A percentile compares a stretch with the other conserved stretches of the same genome.
These are phyloP conservation scores for Metarhizium robertsii DNA, from an alignment of 2,329 filamentous ascomycete species.

Conservation along the genomic window DNA sequence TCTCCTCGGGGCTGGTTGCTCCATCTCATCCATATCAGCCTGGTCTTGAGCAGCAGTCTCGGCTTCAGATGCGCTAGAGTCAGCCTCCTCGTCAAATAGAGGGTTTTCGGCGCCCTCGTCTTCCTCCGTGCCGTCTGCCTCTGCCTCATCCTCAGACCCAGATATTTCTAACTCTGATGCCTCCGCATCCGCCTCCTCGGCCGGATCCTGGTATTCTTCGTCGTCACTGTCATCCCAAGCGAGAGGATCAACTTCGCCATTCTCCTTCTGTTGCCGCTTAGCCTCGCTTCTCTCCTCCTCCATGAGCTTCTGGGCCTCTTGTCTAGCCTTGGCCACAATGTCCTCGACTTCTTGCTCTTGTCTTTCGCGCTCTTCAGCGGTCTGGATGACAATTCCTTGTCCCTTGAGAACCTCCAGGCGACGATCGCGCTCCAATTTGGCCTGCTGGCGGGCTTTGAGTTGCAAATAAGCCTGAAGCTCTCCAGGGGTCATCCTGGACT, in stretches of 20 bases:
- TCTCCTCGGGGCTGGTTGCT: conserved; percentile 29
- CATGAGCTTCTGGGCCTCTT: conserved; percentile 66
- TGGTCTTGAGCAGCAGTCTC: conserved; percentile 14
- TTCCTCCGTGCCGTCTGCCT: conserved; percentile 23
- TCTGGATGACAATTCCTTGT: conserved; percentile 74
- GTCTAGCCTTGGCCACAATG: conserved; percentile 72
- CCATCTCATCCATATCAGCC: conserved; percentile 25
- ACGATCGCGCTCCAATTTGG: conserved; percentile 65
- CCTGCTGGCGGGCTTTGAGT: conserved; percentile 69
- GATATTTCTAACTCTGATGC: conserved; percentile 32
- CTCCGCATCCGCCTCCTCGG: conserved; percentile 27
- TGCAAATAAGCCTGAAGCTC: conserved; percentile 62
- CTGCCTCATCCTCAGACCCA: conserved; percentile 30
- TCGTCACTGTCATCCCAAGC: conserved; percentile 50
- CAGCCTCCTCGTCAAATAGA: conserved; percentile 31
- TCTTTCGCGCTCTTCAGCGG: conserved; percentile 74
- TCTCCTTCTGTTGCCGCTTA: conserved; percentile 50
- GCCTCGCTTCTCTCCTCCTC: conserved; percentile 65
- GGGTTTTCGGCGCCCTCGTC: conserved; percentile 14
- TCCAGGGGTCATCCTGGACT: conserved; percentile 53
- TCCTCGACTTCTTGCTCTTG: conserved; percentile 81
- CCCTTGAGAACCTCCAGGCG: conserved; percentile 67
- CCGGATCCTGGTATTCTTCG: conserved; percentile 37
- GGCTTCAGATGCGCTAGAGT: conserved; percentile 20
- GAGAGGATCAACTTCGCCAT: conserved; percentile 38